Evolutionary conservation across 1,284 basidiomycete genomes (phyloP).

Genomic region (Hemileia vastatrix): DNA sequence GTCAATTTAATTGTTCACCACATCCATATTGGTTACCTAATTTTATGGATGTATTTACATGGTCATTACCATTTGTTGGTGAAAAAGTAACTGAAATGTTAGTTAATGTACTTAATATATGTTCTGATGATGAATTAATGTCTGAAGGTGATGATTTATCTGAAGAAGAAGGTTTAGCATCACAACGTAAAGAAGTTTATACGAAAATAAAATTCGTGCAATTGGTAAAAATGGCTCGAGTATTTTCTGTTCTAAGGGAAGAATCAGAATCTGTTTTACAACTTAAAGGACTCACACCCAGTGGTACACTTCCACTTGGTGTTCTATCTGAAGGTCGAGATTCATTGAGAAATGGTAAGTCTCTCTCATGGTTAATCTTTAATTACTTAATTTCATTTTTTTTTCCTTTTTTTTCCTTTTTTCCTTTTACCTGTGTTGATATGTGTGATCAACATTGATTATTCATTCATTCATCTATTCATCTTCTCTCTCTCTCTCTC

Average conservation of each 20-base stretch:
- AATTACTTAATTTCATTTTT: too few species aligned
- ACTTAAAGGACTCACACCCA: too few species aligned
- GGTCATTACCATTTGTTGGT: constrained; percentile 43
- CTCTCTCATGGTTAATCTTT: too few species aligned
- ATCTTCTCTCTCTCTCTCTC: too few species aligned
- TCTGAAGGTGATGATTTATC: constrained; percentile 44
- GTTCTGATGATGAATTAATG: constrained; percentile 37
- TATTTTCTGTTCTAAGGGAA: constrained; percentile 42
- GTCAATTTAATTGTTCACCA: constrained; percentile 44
- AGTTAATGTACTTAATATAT: too few species aligned
- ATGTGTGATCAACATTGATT: too few species aligned
- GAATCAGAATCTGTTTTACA: constrained; percentile 43
- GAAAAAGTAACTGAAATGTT: constrained; percentile 33
- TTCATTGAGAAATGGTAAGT: too few species aligned
- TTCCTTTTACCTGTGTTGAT: too few species aligned
- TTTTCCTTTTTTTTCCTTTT: too few species aligned
- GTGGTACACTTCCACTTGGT: too few species aligned
- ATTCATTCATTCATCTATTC: too few species aligned
- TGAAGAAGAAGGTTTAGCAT: constrained; percentile 43
- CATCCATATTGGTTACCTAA: constrained; percentile 45
- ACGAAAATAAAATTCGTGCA: constrained; percentile 44
- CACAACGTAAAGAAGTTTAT: constrained; percentile 39
- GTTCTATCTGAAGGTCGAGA: too few species aligned
- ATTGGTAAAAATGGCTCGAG: constrained; percentile 42
- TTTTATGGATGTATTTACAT: constrained; percentile 45